These are phyloP conservation scores for Exophiala oligosperma DNA, from an alignment of 2,329 filamentous ascomycete genomes.

Conservation along the genomic window DNA sequence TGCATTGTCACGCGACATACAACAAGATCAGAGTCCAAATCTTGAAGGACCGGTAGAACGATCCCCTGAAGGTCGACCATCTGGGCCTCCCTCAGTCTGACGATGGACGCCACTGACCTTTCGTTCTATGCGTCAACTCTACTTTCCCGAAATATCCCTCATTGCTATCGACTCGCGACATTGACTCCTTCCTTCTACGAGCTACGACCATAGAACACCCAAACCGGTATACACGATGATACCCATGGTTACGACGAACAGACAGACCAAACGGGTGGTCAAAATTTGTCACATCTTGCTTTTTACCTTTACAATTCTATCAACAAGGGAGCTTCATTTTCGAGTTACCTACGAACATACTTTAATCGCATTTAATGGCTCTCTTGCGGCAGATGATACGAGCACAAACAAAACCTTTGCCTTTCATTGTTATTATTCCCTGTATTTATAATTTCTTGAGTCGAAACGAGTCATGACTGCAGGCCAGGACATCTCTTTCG, in stretches of 20 bases:
- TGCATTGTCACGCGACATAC: conserved; percentile 13
- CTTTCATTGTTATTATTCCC: background rate
- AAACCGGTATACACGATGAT: conserved; percentile 16
- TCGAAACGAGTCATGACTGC: background rate
- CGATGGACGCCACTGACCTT: background rate
- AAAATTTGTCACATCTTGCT: conserved; percentile 3
- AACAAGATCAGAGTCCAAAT: conserved; percentile 12
- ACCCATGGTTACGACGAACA: conserved; percentile 19
- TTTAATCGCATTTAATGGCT: conserved; percentile 1
- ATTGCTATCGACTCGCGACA: too few relatives aligned
- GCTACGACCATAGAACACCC: conserved; percentile 23
- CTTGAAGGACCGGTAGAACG: conserved; percentile 4
- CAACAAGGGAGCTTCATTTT: background rate
- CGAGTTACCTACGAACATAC: background rate
- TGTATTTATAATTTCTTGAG: background rate
- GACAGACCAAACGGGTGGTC: conserved; percentile 14
- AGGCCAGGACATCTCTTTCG: background rate
- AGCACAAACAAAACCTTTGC: background rate
- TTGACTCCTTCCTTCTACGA: conserved; percentile 1
- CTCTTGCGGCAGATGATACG: background rate
- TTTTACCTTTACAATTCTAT: background rate
- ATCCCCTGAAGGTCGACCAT: conserved; percentile 6
- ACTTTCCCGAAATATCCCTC: too few relatives aligned
- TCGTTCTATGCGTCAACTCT: too few relatives aligned
- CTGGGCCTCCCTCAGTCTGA: conserved; percentile 10